Evolutionary conservation across 139 green algal genomes (phyloP), one percentile per base, ranked within the genome.

Genomic region (Coccomyxa sp.): DNA sequence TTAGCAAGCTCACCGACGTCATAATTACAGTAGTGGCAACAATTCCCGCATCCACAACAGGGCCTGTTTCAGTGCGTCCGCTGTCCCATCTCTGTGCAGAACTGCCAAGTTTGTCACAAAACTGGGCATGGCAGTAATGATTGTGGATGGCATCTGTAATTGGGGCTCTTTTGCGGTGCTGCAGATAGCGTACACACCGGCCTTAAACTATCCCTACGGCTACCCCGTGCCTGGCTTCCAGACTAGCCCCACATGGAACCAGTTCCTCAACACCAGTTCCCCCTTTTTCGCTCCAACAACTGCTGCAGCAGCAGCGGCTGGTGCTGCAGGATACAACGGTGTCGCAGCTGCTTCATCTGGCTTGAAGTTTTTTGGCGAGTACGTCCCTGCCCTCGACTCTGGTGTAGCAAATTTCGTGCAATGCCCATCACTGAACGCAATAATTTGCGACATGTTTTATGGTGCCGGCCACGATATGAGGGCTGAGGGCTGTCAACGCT

Each of bases 361-460:
- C 23, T 32, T 77, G 27, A 77, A 77, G 71, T 77, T 77, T n/a
- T 77, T 77, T 77, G 71, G 71, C 71, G 71, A 77, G 71, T 77
- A n/a, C 28, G 71, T 77, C 1, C 71, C 71, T 38, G 21, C 23
- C 21, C 71, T 38, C 3, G 10, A 18, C n/a, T 31, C 71, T 0
- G 23, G 9, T 9, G n/a, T n/a, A 18, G 71, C 27, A 31, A 32
- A 77, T 77, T 1, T 38, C 71, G n/a, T n/a, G n/a, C n/a, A n/a
- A 38, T 31, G 23, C 14, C 28, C 27, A 30, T 23, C 3, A 74
- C 3, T 74, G 21, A 74, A 25, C 3, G 14, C 28, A 25, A 45
- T 18, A 1, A 1, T 18, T 77, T 45, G 16, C 31, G 23, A 77
- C 1, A 25, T 32, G n/a, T 13, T 23, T 77, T 28, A 15, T 17